Base-by-base conservation (phyloP, 352 stramenopile genomes). In the Phytophthora meadii region DNA sequence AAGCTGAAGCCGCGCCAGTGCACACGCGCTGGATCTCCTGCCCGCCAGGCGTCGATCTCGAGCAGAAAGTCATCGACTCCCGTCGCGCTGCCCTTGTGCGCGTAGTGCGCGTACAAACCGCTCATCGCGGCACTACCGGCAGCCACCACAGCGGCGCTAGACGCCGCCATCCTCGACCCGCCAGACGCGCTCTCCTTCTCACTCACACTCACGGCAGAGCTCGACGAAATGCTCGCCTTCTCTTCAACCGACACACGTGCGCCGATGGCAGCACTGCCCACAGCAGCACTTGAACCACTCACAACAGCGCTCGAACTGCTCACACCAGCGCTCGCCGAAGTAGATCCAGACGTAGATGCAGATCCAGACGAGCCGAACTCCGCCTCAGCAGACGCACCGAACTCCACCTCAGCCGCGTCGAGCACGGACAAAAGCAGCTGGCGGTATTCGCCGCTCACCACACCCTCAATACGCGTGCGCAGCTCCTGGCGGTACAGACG, bases 401-500 rank as follows among this genome's bases (percentile, higher is more conserved):
- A 61, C 37, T 65, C 54, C 44, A 41, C 49, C 48, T 66, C 63
- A 34, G 63, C 63, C 42, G 65, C 59, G 22, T 73, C 65, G 17
- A 73, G 47, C 24, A 69, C 40, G 12, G 57, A 61, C 45, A 73
- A 24, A 57, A 69, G 40, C 11, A 73, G 44, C 32, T 68, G 45
- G 39, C 50, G 46, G 54, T 69, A 66, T 44, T 76, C 52, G 28
- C 61, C 77, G 30, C 67, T 82, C 40, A 64, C 49, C 40, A 59
- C 57, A 12, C 44, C 32, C 25, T 67, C 49, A 28, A 76, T 68
- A 11, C 54, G 54, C 19, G 52, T 63, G 46, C 56, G 57, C 47
- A 91, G 75, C 49, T 64, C 59, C 61, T 79, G 74, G 56, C 66
- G 61, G 65, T 84, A 88, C 34, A 84, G 64, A 51, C 84, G 70